Conservation (phyloP, 306 rosid genomes). For the Prunus mongolica region DNA sequence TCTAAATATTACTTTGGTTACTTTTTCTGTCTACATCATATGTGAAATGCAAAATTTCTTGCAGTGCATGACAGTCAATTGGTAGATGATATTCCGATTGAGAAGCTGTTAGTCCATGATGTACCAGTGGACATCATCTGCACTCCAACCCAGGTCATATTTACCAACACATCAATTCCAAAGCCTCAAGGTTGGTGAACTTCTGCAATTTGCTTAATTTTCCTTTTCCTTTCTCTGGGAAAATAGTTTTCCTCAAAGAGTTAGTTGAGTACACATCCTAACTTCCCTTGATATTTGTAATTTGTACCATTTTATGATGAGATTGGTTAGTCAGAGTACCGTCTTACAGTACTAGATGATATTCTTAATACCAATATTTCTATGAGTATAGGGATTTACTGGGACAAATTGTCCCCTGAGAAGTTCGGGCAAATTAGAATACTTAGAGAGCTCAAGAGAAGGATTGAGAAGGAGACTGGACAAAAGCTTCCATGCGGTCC, state of each 20-base stretch:
- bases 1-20: neutral
- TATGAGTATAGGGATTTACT: constrained; percentile 65
- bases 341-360: neutral
- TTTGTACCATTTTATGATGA: neutral
- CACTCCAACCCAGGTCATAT: constrained; percentile 75
- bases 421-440: constrained; percentile 75
- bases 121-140: constrained; percentile 91
- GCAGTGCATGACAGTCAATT: constrained; percentile 87
- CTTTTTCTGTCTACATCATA: neutral
- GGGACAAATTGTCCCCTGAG: constrained; percentile 93
- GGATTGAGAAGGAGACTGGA: constrained; percentile 65
- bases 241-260: neutral
- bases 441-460: constrained; percentile 75
- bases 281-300: neutral
- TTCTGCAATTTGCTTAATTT: constrained; percentile 12
- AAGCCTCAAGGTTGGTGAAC: constrained; percentile 79
- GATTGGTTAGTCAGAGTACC: neutral
- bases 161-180: constrained; percentile 61
- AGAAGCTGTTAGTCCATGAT: constrained; percentile 76
- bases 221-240: neutral
- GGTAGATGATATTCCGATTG: constrained; percentile 79
- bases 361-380: neutral
- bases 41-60: constrained; percentile 15
- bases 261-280: neutral
- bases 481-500: constrained; percentile 71